Conservation (phyloP, 2,329 filamentous ascomycete genomes). For the Aspergillus clavatus region DNA sequence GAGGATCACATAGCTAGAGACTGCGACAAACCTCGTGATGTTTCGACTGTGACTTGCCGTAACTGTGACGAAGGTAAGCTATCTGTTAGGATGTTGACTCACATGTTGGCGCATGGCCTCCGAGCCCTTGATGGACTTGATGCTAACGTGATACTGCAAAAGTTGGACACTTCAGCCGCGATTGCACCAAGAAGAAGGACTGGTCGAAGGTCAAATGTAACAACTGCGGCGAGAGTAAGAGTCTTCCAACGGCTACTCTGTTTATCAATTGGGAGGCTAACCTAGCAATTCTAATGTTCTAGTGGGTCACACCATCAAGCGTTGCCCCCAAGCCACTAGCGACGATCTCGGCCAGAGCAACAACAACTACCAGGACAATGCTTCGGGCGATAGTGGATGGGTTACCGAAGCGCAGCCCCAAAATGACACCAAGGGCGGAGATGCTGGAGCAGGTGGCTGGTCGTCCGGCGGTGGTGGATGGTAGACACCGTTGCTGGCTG, state of each 20-base stretch:
- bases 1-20: constrained; percentile 42
- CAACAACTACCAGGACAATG: constrained; percentile 1
- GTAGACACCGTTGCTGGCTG: neutral
- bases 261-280: neutral
- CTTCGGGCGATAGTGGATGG: neutral
- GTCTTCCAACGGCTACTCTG: neutral
- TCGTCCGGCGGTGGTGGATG: neutral
- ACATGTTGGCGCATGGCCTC: neutral
- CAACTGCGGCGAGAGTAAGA: constrained; percentile 42
- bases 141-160: constrained; percentile 9
- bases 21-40: constrained; percentile 40
- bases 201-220: constrained; percentile 44
- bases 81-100: neutral
- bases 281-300: constrained; percentile 6
- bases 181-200: constrained; percentile 42
- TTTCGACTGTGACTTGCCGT: constrained; percentile 39
- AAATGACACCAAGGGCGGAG: constrained; percentile 2
- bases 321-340: constrained; percentile 31
- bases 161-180: constrained; percentile 41
- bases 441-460: constrained; percentile 13
- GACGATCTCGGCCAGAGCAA: constrained; percentile 11
- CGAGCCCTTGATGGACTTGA: neutral
- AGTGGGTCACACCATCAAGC: constrained; percentile 43
- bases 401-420: neutral
- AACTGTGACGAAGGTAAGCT: constrained; percentile 43